phyloP scores from a whole-genome alignment of 1,284 basidiomycete genomes.

The Ceratobasidium theobromae region DNA sequence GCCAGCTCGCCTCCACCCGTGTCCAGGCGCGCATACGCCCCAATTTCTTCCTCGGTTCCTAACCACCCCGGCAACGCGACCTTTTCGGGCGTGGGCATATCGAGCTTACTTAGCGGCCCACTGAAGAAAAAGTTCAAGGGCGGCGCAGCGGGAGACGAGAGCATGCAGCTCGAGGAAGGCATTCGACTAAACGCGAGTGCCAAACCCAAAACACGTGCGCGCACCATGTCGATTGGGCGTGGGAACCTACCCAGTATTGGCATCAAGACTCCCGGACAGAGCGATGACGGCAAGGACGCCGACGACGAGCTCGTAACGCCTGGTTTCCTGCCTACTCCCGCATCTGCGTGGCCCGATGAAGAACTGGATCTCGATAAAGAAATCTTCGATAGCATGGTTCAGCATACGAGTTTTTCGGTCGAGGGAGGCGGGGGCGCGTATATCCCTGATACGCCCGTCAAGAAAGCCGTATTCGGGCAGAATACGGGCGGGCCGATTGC shows the following conservation, averaged over 20 bases:
- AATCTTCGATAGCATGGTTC: conserved; percentile 67
- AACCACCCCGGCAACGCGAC: not conserved
- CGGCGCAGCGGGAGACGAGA: conserved; percentile 44
- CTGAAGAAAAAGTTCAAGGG: conserved; percentile 46
- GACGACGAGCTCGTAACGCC: conserved; percentile 66
- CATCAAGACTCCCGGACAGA: not conserved
- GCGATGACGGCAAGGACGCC: conserved; percentile 33
- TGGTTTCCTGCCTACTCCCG: conserved; percentile 52
- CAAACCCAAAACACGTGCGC: conserved; percentile 7
- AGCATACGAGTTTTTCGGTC: conserved; percentile 45
- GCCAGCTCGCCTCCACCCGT: conserved; percentile 18
- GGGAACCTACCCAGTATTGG: conserved; percentile 2
- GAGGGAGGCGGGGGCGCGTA: conserved; percentile 57
- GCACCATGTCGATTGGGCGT: conserved; percentile 18
- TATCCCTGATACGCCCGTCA: conserved; percentile 78
- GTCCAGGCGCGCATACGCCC: not conserved
- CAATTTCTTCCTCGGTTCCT: not conserved
- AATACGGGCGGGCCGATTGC: conserved; percentile 1
- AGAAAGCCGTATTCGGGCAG: conserved; percentile 47
- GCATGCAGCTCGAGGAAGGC: conserved; percentile 36
- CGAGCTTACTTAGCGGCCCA: conserved; percentile 40
- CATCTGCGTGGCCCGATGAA: conserved; percentile 53
- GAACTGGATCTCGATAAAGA: conserved; percentile 62
- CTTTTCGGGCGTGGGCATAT: conserved; percentile 21
- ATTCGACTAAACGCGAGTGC: not conserved